Conservation (phyloP, 2,329 filamentous ascomycete genomes). For the Xylaria sp. region DNA sequence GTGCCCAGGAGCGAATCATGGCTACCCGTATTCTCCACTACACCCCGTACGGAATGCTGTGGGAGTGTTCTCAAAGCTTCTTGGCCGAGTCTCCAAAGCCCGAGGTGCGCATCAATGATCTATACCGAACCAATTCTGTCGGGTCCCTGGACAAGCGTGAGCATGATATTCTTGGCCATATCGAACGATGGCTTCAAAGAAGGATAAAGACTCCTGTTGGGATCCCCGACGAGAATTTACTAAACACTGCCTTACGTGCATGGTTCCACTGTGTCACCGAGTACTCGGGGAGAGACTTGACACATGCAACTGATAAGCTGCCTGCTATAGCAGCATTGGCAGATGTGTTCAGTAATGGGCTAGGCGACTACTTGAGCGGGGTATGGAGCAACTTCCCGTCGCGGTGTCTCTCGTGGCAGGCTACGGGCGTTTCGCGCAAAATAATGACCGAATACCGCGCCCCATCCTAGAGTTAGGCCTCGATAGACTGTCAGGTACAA, state of each 20-base stretch:
- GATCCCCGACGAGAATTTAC: not conserved
- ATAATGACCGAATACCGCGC: conserved; percentile 1
- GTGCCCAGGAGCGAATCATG: conserved; percentile 15
- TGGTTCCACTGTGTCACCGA: conserved; percentile 9
- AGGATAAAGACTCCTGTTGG: no score
- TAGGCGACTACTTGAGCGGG: conserved; percentile 7
- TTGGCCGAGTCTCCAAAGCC: conserved; percentile 1
- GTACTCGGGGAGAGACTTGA: conserved; percentile 11
- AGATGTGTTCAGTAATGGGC: conserved; percentile 3
- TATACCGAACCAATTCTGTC: not conserved
- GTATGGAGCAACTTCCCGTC: not conserved
- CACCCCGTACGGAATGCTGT: conserved; percentile 14
- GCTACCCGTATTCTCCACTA: conserved; percentile 11
- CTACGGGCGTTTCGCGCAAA: not conserved
- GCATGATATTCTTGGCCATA: conserved; percentile 3
- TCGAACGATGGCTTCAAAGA: conserved; percentile 5
- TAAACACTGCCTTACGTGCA: not conserved
- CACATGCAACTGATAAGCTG: conserved; percentile 1
- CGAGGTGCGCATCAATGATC: conserved; percentile 7
- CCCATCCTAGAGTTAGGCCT: conserved; percentile 14
- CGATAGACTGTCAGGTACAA: conserved; percentile 5
- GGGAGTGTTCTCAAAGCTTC: conserved; percentile 8
- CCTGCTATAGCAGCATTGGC: conserved; percentile 6
- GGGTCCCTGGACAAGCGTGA: not conserved
- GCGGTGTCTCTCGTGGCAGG: conserved; percentile 10